Percentiles rank a stretch among this genome's conserved stretches.
phyloP scores from a whole-genome alignment of 257 asterid species.

The Penstemon newberryi region DNA sequence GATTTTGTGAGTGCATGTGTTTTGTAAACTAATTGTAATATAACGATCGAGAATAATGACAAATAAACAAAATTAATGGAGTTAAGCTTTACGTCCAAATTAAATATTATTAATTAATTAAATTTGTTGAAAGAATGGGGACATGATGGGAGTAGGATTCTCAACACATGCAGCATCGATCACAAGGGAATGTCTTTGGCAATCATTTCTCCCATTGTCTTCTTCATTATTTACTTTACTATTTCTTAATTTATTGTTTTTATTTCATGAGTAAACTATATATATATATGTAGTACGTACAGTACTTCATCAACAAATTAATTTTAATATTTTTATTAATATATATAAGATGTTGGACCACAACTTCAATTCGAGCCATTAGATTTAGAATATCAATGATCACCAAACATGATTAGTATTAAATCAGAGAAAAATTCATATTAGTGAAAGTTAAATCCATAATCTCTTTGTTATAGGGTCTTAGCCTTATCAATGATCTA shows the following conservation, averaged over 20 bases:
- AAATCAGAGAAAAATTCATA: too few species aligned
- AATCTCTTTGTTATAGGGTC: too few species aligned
- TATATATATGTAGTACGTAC: too few species aligned
- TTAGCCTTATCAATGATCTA: too few species aligned
- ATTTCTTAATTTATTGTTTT: background rate
- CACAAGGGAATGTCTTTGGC: slow-evolving; percentile 36
- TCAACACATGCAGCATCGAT: slow-evolving; percentile 42
- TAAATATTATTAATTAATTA: slow-evolving; percentile 15
- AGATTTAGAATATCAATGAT: too few species aligned
- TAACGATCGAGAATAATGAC: slow-evolving; percentile 29
- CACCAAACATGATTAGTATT: too few species aligned
- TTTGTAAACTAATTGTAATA: background rate
- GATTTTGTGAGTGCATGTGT: background rate
- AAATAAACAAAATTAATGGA: slow-evolving; percentile 22
- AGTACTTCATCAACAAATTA: background rate
- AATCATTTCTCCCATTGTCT: slow-evolving; percentile 32
- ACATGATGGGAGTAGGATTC: slow-evolving; percentile 52
- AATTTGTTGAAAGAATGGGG: slow-evolving; percentile 45
- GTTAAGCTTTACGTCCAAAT: slow-evolving; percentile 13
- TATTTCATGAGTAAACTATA: background rate
- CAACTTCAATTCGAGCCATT: too few species aligned
- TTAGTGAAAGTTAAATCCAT: too few species aligned
- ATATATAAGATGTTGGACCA: too few species aligned
- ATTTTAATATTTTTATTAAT: too few species aligned
- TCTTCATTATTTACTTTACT: background rate